These are phyloP conservation scores for Phoenix roebelenii DNA, from an alignment of 176 grass and related monocot genomes.

Conservation along the genomic window DNA sequence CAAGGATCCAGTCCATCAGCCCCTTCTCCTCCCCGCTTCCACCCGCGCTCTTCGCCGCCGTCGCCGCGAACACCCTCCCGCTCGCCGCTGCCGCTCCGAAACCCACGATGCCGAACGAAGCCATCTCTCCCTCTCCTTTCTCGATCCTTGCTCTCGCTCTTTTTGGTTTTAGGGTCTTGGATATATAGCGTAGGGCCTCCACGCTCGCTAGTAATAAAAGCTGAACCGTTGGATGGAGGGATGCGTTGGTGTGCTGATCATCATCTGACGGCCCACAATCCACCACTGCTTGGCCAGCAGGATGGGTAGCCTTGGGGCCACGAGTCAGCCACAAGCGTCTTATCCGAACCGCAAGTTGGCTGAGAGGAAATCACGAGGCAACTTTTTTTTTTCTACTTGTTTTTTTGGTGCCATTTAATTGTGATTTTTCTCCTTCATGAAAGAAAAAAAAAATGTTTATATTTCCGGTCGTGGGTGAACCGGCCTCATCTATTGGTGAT, in stretches of 20 bases:
- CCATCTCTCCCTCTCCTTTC: background rate
- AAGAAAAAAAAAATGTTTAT: too few relatives aligned
- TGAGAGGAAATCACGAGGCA: too few relatives aligned
- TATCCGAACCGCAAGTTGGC: slow-evolving; percentile 3
- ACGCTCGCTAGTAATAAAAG: background rate
- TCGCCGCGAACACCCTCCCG: slow-evolving; percentile 6
- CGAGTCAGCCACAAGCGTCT: slow-evolving; percentile 12
- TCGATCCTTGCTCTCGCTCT: too few relatives aligned
- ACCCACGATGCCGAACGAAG: slow-evolving; percentile 4
- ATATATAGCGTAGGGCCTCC: too few relatives aligned
- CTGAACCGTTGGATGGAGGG: background rate
- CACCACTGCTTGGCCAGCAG: background rate
- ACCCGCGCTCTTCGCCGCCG: slow-evolving; percentile 2
- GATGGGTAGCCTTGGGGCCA: background rate
- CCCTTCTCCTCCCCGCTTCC: slow-evolving; percentile 14
- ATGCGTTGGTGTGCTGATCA: background rate
- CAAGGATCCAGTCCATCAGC: slow-evolving; percentile 20
- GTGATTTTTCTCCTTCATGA: too few relatives aligned
- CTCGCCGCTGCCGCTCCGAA: background rate
- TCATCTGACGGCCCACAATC: background rate
- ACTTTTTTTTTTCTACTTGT: too few relatives aligned
- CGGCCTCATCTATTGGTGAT: too few relatives aligned
- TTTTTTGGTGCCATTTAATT: too few relatives aligned
- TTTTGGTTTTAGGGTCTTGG: too few relatives aligned
- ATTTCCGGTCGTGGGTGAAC: too few relatives aligned